Percentiles rank a stretch among this genome's conserved stretches.
Evolutionary conservation across 2,329 filamentous ascomycete species (phyloP).

Genomic region (Calycina herbarum): DNA sequence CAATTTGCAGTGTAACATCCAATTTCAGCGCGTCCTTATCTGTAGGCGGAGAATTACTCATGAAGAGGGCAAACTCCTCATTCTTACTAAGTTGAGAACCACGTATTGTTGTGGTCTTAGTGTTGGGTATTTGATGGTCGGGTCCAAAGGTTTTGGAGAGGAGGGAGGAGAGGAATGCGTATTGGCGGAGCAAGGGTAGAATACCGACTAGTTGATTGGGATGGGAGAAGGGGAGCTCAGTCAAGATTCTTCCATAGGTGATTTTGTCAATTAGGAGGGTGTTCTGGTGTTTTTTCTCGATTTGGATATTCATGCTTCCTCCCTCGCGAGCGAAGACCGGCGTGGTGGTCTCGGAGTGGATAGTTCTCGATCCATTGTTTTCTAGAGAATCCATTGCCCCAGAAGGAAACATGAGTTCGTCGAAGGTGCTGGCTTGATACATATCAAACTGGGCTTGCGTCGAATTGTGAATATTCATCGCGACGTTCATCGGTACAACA

Average conservation of each 20-base stretch:
- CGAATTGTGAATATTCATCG: constrained; percentile 60
- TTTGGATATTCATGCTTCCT: constrained; percentile 17
- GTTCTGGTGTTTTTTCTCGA: constrained; percentile 48
- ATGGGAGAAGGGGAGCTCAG: constrained; percentile 73
- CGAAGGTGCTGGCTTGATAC: constrained; percentile 47
- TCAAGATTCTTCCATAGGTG: constrained; percentile 67
- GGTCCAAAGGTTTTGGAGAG: constrained; percentile 61
- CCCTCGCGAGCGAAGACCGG: constrained; percentile 40
- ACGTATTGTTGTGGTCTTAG: constrained; percentile 13
- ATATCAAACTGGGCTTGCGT: constrained; percentile 60
- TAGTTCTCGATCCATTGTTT: constrained; percentile 57
- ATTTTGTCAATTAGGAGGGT: constrained; percentile 70
- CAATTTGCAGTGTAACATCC: constrained; percentile 32
- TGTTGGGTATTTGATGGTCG: constrained; percentile 28
- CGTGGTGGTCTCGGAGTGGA: constrained; percentile 51
- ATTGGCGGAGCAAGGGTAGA: constrained; percentile 74
- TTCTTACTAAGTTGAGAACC: constrained; percentile 27
- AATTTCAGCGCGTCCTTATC: constrained; percentile 19
- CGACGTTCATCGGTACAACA: constrained; percentile 64
- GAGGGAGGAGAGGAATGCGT: constrained; percentile 67
- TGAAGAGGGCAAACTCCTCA: constrained; percentile 35
- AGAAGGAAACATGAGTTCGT: constrained; percentile 53
- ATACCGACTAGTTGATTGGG: constrained; percentile 73
- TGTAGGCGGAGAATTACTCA: constrained; percentile 20
- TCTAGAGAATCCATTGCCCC: constrained; percentile 47